These are phyloP conservation scores for Aspergillus quadrilineatus DNA, from an alignment of 2,329 filamentous ascomycete species.

Conservation along the genomic window DNA sequence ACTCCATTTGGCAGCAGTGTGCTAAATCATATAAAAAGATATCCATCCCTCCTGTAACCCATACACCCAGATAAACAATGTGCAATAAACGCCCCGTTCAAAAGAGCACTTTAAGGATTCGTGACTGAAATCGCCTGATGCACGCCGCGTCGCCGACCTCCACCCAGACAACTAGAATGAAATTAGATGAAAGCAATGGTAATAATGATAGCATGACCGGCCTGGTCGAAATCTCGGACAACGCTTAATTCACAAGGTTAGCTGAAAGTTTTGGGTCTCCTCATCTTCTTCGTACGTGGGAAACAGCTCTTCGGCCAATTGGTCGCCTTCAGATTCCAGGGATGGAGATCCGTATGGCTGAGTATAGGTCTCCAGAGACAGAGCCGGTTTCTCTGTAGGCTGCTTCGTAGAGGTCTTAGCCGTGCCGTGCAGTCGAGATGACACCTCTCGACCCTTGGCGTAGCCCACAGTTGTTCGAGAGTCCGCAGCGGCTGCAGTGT, in stretches of 20 bases:
- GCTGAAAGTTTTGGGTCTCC: slow-evolving; percentile 41
- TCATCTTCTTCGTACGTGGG: slow-evolving; percentile 41
- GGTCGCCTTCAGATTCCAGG: slow-evolving; percentile 46
- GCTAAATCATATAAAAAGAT: slow-evolving; percentile 10
- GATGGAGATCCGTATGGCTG: slow-evolving; percentile 44
- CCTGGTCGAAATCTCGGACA: slow-evolving; percentile 6
- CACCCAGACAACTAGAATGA: slow-evolving; percentile 3
- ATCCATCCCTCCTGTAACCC: slow-evolving; percentile 5
- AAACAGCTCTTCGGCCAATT: slow-evolving; percentile 33
- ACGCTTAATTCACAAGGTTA: slow-evolving; percentile 31
- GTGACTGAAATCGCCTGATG: neutral
- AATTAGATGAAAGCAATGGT: neutral
- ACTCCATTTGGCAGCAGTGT: slow-evolving; percentile 4
- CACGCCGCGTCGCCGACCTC: neutral
- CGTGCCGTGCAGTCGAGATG: slow-evolving; percentile 31
- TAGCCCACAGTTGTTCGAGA: slow-evolving; percentile 85
- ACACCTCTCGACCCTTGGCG: slow-evolving; percentile 64
- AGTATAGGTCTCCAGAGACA: slow-evolving; percentile 45
- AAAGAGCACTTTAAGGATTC: slow-evolving; percentile 6
- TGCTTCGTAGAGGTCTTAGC: slow-evolving; percentile 23
- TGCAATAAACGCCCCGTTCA: slow-evolving; percentile 12
- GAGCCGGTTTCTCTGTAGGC: slow-evolving; percentile 26
- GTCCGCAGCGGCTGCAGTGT: slow-evolving; percentile 62
- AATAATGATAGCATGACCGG: neutral
- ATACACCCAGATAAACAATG: slow-evolving; percentile 3